These are phyloP conservation scores for Olyra latifolia DNA, from an alignment of 176 grass and related monocot genomes.

Conservation along the genomic window DNA sequence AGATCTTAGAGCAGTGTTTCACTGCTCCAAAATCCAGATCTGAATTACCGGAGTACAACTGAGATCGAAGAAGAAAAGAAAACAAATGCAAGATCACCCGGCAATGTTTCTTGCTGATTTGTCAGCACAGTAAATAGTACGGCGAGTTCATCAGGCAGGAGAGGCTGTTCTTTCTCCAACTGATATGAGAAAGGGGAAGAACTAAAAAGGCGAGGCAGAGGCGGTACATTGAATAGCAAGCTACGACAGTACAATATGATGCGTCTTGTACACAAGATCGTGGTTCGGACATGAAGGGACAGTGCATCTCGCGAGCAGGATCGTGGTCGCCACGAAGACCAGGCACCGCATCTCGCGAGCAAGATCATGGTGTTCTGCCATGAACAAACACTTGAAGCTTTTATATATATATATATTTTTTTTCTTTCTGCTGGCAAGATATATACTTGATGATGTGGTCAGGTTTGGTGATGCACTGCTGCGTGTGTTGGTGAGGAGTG, in stretches of 20 bases:
- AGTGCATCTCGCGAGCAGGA: background rate
- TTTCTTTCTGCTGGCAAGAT: background rate
- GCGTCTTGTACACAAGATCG: conserved; percentile 18
- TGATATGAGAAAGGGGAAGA: background rate
- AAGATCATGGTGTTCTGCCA: conserved; percentile 22
- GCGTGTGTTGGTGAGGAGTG: conserved; percentile 15
- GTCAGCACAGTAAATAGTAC: background rate
- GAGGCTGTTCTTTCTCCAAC: conserved; percentile 12
- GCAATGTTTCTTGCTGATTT: background rate
- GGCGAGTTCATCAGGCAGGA: background rate
- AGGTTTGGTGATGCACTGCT: conserved; percentile 23
- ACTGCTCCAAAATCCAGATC: background rate
- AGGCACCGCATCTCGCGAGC: background rate
- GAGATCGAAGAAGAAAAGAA: background rate
- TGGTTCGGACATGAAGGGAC: conserved; percentile 13
- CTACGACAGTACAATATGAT: background rate
- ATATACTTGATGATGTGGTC: background rate
- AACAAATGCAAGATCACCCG: background rate
- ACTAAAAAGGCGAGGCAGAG: background rate
- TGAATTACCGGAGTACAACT: background rate
- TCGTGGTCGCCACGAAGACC: conserved; percentile 26
- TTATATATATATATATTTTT: background rate
- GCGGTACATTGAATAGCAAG: background rate
- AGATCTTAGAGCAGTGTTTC: conserved; percentile 19
- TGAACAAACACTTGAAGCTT: background rate